A percentile compares a stretch with the other conserved stretches of the same genome.
These are phyloP conservation scores for Phytophthora sojae DNA, from an alignment of 352 stramenopile genomes.

Conservation along the genomic window DNA sequence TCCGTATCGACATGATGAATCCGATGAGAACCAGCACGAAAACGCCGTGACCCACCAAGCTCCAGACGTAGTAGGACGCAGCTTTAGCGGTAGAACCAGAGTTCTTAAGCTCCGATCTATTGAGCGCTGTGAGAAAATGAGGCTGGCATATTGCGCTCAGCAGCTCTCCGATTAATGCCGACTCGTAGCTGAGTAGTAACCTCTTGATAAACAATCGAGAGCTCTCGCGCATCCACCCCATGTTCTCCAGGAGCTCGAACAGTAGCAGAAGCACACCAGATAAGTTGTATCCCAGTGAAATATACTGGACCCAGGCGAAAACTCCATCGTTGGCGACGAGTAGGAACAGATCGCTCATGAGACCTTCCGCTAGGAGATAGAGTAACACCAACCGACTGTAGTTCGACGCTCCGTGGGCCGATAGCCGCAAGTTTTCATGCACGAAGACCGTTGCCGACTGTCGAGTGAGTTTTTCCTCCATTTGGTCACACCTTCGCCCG, in stretches of 20 bases:
- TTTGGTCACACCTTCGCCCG: slow-evolving; percentile 9
- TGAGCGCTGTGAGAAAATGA: too few relatives aligned
- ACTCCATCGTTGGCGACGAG: slow-evolving; percentile 34
- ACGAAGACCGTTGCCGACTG: slow-evolving; percentile 27
- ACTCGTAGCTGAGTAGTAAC: slow-evolving; percentile 33
- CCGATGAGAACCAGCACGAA: too few relatives aligned
- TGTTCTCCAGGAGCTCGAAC: slow-evolving; percentile 38
- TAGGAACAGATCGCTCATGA: slow-evolving; percentile 10
- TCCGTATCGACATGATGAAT: too few relatives aligned
- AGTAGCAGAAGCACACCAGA: slow-evolving; percentile 31
- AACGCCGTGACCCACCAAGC: too few relatives aligned
- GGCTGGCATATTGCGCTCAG: slow-evolving; percentile 11
- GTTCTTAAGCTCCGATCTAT: too few relatives aligned
- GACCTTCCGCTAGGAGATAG: too few relatives aligned
- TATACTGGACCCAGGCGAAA: slow-evolving; percentile 23
- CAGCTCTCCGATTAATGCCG: slow-evolving; percentile 8
- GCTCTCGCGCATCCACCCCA: slow-evolving; percentile 8
- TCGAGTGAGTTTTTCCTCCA: slow-evolving; percentile 9
- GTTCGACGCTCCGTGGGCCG: too few relatives aligned
- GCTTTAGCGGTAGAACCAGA: too few relatives aligned
- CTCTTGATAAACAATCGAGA: slow-evolving; percentile 20
- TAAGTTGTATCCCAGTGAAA: slow-evolving; percentile 36
- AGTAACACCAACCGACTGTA: too few relatives aligned
- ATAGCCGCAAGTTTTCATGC: too few relatives aligned
- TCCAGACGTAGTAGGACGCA: too few relatives aligned